These are phyloP conservation scores for Endothia cerciana DNA, from an alignment of 2,329 filamentous ascomycete species.

Conservation along the genomic window DNA sequence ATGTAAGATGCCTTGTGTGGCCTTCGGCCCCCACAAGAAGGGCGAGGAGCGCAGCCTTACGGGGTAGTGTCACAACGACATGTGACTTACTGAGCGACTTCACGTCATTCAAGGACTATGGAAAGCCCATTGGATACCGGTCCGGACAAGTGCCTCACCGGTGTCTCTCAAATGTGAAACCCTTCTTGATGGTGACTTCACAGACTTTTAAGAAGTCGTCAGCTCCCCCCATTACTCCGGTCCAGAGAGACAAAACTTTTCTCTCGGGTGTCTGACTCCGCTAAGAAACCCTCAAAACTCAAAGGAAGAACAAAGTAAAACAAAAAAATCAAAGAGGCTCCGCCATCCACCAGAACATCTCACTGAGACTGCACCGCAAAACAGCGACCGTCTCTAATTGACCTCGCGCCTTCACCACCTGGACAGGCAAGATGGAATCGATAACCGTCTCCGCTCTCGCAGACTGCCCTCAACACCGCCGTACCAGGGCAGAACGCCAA, in stretches of 20 bases:
- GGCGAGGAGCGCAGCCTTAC: slow-evolving; percentile 16
- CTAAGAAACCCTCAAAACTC: not conserved
- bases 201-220: not conserved
- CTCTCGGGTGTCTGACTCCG: not conserved
- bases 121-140: not conserved
- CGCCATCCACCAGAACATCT: not conserved
- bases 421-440: slow-evolving; percentile 17
- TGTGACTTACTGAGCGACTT: not conserved
- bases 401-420: not conserved
- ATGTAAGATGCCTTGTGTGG: slow-evolving; percentile 23
- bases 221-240: not conserved
- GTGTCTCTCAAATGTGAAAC: not conserved
- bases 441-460: slow-evolving; percentile 14
- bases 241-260: not conserved
- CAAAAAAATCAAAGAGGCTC: too few relatives aligned
- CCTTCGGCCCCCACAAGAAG: not conserved
- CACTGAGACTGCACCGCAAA: not conserved
- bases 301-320: not conserved
- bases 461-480: slow-evolving; percentile 21
- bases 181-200: not conserved
- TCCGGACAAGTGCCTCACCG: not conserved
- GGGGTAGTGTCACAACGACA: slow-evolving; percentile 6
- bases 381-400: too few relatives aligned
- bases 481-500: slow-evolving; percentile 17
- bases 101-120: not conserved